These are phyloP conservation scores for Dorcoceras hygrometricum DNA, from an alignment of 257 asterid genomes.

Conservation along the genomic window DNA sequence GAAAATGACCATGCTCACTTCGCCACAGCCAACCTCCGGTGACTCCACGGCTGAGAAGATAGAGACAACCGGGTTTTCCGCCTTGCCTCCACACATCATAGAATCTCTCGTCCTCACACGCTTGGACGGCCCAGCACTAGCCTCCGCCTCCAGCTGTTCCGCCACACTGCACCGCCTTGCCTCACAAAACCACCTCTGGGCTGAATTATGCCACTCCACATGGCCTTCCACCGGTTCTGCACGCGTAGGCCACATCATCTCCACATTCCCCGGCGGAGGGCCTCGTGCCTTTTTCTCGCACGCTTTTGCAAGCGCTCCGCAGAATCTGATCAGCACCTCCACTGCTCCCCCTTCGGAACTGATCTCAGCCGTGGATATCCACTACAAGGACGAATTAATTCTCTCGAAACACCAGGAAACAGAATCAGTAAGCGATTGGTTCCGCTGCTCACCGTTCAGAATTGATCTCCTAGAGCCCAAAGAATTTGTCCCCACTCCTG, in stretches of 20 bases:
- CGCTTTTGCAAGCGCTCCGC: slow-evolving; percentile 37
- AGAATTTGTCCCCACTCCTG: slow-evolving; percentile 56
- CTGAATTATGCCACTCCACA: slow-evolving; percentile 49
- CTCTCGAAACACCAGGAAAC: slow-evolving; percentile 52
- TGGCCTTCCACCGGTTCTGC: slow-evolving; percentile 79
- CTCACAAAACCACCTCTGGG: slow-evolving; percentile 54
- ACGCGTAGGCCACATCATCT: slow-evolving; percentile 39
- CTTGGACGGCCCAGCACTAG: slow-evolving; percentile 69
- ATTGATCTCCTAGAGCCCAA: slow-evolving; percentile 76
- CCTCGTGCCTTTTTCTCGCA: slow-evolving; percentile 64
- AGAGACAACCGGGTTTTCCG: slow-evolving; percentile 31
- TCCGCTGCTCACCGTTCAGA: slow-evolving; percentile 79
- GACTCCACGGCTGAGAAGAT: slow-evolving; percentile 27
- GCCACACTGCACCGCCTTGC: slow-evolving; percentile 55
- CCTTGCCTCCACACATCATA: slow-evolving; percentile 55
- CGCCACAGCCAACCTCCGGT: slow-evolving; percentile 21
- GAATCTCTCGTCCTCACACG: slow-evolving; percentile 57
- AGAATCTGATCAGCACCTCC: slow-evolving; percentile 11
- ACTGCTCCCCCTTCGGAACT: slow-evolving; percentile 35
- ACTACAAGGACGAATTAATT: slow-evolving; percentile 34
- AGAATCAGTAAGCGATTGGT: slow-evolving; percentile 68
- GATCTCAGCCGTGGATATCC: slow-evolving; percentile 77
- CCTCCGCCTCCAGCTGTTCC: slow-evolving; percentile 55
- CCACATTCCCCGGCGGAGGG: slow-evolving; percentile 56
- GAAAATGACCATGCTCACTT: neutral